Conservation (phyloP, 1,284 basidiomycete species). For the Mrakiaceae sp. region DNA sequence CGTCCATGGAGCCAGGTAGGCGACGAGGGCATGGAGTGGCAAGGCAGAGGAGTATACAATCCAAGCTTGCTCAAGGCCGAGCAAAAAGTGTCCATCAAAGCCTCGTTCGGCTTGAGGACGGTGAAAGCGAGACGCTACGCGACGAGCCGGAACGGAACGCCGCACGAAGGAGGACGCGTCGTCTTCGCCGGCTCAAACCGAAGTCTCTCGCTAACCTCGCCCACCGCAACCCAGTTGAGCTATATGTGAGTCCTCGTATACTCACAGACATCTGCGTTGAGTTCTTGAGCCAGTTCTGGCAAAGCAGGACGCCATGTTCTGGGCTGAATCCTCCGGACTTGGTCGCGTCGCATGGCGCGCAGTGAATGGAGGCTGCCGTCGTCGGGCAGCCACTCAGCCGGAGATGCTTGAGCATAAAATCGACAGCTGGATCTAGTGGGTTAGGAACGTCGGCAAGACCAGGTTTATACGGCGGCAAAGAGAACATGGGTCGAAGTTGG, state of each 20-base stretch:
- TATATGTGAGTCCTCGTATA: not conserved
- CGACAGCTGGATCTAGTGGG: conserved; percentile 59
- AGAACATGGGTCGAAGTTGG: not conserved
- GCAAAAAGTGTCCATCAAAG: no score
- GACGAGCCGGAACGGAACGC: no score
- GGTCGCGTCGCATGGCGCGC: conserved; percentile 62
- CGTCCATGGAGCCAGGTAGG: not conserved
- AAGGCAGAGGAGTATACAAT: not conserved
- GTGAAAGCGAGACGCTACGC: no score
- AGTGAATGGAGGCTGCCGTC: conserved; percentile 57
- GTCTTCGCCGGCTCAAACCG: not conserved
- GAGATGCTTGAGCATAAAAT: conserved; percentile 82
- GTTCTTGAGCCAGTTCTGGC: conserved; percentile 67
- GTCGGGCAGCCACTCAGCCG: conserved; percentile 53
- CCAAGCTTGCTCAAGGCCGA: no score
- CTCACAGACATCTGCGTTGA: conserved; percentile 61
- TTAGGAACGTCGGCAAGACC: not conserved
- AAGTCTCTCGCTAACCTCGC: not conserved
- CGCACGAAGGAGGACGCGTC: not conserved
- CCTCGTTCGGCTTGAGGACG: no score
- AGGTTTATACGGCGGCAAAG: not conserved
- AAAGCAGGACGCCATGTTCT: conserved; percentile 64
- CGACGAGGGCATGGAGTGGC: not conserved
- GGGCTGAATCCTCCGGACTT: conserved; percentile 75
- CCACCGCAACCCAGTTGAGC: not conserved